Conservation (phyloP, 306 rosid genomes). For the Trichosanthes cucumerina region DNA sequence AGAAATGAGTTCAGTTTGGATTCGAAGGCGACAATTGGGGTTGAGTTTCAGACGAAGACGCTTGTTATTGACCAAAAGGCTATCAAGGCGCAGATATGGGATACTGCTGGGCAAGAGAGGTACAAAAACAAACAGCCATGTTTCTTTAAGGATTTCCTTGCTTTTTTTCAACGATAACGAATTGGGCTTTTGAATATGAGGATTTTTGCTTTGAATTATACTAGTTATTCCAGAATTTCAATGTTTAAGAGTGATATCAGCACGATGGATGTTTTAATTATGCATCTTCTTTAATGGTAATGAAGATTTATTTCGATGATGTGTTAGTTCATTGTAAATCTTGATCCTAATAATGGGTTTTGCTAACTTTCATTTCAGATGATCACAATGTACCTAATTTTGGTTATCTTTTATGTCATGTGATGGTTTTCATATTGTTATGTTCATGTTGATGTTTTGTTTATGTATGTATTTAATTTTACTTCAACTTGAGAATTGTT, state of each 20-base stretch:
- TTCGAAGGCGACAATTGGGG: constrained; percentile 86
- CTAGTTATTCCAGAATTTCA: not conserved
- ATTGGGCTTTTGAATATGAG: not conserved
- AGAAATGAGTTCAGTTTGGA: constrained; percentile 66
- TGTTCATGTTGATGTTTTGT: not conserved
- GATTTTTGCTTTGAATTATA: not conserved
- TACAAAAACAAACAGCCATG: not conserved
- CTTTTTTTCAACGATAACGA: not conserved
- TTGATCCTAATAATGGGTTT: not conserved
- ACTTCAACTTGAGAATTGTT: not conserved
- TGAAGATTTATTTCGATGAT: not conserved
- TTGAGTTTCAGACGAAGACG: constrained; percentile 82
- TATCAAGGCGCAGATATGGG: constrained; percentile 97
- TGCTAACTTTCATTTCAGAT: not conserved
- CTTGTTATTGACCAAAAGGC: constrained; percentile 67
- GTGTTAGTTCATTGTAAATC: not conserved
- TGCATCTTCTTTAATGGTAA: not conserved
- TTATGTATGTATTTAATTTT: not conserved
- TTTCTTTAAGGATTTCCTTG: not conserved
- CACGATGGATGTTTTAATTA: not conserved
- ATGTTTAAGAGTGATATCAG: not conserved
- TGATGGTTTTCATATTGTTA: not conserved
- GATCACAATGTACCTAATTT: not conserved
- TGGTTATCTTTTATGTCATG: not conserved
- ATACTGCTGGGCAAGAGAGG: constrained; percentile 99